Base-by-base conservation (phyloP, 495 filamentous ascomycete genomes). In the Clohesyomyces aquaticus region DNA sequence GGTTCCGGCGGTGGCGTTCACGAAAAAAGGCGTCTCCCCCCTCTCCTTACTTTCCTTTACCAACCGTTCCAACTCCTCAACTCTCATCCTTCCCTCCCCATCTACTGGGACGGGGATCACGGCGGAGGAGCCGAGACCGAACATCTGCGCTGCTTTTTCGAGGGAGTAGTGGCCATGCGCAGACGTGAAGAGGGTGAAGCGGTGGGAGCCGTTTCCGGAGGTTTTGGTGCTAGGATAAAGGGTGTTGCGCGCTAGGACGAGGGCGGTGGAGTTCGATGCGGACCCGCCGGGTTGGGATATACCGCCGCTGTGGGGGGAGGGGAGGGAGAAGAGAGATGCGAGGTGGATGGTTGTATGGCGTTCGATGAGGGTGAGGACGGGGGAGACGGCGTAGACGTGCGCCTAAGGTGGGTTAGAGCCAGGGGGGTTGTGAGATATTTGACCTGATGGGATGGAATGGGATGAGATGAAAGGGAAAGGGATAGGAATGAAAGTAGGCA, bases 1-100 rank as follows among this genome's bases (percentile, higher is more conserved):
- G 16, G 94, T 97, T 19, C 93, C 93, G 3, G 94, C 93, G 0
- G 93, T 96, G 3, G 93, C 89, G 71, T 96, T 97, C 71, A 97
- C 91, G 76, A 93, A 98, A 68, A 98, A 90, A 0, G 94, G 93
- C 4, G 89, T 93, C 56, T 83, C 82, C 41, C 89, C 88, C 67
- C 86, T 80, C 11, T 66, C 63, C 58, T 83, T 80, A 21, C 88
- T 84, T 59, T 79, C 78, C 14, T 78, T 41, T 23, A 96, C 78
- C 16, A 83, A 75, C 0, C 77, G 76, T 38, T 87, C 82, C 12
- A 98, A 79, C 32, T 84, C 87, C 0, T 77, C 61, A 0, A 87
- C 78, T 32, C 83, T 77, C 87, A 97, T 95, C 4, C 82, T 79
- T 2, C 93, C 93, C 16, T 77, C 63, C 1, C 73, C 71, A 73